phyloP scores from a whole-genome alignment of 2,329 filamentous ascomycete genomes.

The Cadophora malorum region DNA sequence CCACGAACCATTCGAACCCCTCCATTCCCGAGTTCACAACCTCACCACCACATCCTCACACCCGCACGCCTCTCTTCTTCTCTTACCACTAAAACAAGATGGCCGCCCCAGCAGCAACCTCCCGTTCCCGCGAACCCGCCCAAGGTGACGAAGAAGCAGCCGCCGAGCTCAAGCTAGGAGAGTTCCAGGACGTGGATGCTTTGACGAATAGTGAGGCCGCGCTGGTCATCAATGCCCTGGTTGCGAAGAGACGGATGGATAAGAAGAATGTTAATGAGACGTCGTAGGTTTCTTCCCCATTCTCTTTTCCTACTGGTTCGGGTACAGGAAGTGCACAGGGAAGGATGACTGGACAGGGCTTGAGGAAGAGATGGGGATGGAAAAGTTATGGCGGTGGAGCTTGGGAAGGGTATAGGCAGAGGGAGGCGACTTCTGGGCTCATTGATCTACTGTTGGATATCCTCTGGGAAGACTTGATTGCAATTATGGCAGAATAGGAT shows the following conservation, averaged over 20 bases:
- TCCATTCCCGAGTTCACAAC: neutral
- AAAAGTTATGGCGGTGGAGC: too few species aligned
- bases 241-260: slow-evolving; percentile 79
- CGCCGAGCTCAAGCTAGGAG: slow-evolving; percentile 82
- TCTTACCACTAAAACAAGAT: slow-evolving; percentile 26
- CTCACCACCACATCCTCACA: neutral
- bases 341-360: neutral
- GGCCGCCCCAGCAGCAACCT: slow-evolving; percentile 48
- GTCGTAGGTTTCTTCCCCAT: slow-evolving; percentile 62
- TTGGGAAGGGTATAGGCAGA: too few species aligned
- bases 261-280: slow-evolving; percentile 85
- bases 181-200: slow-evolving; percentile 91
- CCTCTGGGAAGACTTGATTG: too few species aligned
- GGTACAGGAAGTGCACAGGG: neutral
- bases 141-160: slow-evolving; percentile 89
- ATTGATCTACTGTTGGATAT: neutral
- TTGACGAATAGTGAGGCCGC: slow-evolving; percentile 91
- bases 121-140: slow-evolving; percentile 71
- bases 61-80: slow-evolving; percentile 5
- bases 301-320: neutral
- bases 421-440: too few species aligned
- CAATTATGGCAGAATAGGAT: too few species aligned
- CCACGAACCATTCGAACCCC: neutral
- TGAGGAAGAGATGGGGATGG: neutral
- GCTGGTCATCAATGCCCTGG: slow-evolving; percentile 88